These are phyloP conservation scores for Dillenia turbinata DNA, from an alignment of 164 flowering plant species.

Conservation along the genomic window DNA sequence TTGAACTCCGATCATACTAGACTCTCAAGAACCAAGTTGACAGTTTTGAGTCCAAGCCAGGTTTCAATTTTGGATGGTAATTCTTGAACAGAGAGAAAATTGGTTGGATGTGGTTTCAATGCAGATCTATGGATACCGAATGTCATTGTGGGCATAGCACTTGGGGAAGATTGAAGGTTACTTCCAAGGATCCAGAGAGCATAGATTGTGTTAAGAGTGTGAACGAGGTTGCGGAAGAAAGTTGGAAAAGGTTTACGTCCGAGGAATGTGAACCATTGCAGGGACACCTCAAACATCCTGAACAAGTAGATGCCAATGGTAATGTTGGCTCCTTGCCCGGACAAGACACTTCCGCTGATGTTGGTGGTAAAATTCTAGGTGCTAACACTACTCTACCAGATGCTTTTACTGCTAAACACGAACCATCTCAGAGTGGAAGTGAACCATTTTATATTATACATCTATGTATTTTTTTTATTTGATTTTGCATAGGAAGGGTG, in stretches of 20 bases:
- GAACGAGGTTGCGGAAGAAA: slow-evolving; percentile 57
- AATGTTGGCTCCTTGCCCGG: slow-evolving; percentile 50
- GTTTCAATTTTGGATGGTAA: too few species aligned
- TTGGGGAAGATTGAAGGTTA: slow-evolving; percentile 33
- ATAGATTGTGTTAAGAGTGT: slow-evolving; percentile 62
- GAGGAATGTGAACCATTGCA: slow-evolving; percentile 30
- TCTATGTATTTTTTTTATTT: too few species aligned
- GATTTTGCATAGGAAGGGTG: too few species aligned
- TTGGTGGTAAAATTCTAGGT: slow-evolving; percentile 73
- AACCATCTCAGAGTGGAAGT: too few species aligned
- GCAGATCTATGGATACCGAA: slow-evolving; percentile 86
- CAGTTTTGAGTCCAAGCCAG: too few species aligned
- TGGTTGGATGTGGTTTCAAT: background rate
- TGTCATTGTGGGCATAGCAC: slow-evolving; percentile 90
- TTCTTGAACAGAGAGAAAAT: too few species aligned
- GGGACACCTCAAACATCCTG: slow-evolving; percentile 82
- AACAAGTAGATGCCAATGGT: slow-evolving; percentile 58
- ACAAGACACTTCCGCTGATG: slow-evolving; percentile 65
- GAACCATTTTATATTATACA: too few species aligned
- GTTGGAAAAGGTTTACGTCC: slow-evolving; percentile 54
- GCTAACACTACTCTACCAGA: slow-evolving; percentile 50
- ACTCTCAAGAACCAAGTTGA: too few species aligned
- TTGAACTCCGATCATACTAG: too few species aligned
- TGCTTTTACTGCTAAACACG: slow-evolving; percentile 48
- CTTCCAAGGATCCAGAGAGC: slow-evolving; percentile 49